Evolutionary conservation across 2,329 filamentous ascomycete genomes (phyloP).

Genomic region (Ascocoryne sarcoides): DNA sequence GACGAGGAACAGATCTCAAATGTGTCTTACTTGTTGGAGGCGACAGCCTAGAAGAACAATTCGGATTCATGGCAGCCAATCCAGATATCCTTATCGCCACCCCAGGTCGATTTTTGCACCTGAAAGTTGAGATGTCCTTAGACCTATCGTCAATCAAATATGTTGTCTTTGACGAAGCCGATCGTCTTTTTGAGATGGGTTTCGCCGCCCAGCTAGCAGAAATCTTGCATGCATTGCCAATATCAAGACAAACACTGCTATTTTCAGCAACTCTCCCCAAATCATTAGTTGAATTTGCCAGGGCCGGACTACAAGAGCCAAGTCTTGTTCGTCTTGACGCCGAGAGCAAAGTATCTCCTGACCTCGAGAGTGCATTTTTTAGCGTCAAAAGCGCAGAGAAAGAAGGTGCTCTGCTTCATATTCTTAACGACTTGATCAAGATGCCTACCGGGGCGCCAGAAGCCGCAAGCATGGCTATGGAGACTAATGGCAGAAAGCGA

Average conservation of each 20-base stretch:
- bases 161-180: constrained; percentile 95
- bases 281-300: constrained; percentile 89
- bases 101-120: constrained; percentile 87
- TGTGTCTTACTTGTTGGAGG: constrained; percentile 88
- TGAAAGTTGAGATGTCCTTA: constrained; percentile 93
- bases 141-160: constrained; percentile 88
- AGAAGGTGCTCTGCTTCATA: constrained; percentile 81
- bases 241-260: constrained; percentile 77
- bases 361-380: constrained; percentile 94
- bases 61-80: constrained; percentile 83
- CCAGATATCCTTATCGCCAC: constrained; percentile 97
- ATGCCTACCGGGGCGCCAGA: constrained; percentile 65
- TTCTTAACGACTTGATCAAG: constrained; percentile 86
- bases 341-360: constrained; percentile 91
- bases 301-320: constrained; percentile 87
- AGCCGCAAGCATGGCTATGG: constrained; percentile 30
- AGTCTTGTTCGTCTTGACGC: constrained; percentile 83
- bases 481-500: constrained; percentile 53
- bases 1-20: constrained; percentile 82
- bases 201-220: constrained; percentile 90
- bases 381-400: constrained; percentile 87
- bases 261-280: constrained; percentile 95
- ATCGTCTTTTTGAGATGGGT: constrained; percentile 97
- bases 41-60: constrained; percentile 93
- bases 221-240: constrained; percentile 80